Evolutionary conservation across 1,284 basidiomycete genomes (phyloP).

Genomic region (Phylloboletellus chloephorus): DNA sequence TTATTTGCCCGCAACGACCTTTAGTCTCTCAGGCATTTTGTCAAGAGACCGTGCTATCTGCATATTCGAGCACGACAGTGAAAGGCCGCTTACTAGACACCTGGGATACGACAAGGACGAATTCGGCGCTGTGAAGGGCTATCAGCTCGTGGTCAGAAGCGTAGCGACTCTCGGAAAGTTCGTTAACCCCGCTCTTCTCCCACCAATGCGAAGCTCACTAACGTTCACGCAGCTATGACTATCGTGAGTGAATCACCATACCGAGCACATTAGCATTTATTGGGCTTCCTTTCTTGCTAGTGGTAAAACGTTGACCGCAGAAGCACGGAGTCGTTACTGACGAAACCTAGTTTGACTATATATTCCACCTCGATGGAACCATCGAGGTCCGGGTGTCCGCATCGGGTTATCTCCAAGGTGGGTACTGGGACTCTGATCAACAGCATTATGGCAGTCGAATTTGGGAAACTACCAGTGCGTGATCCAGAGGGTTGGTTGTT

Average conservation of each 20-base stretch:
- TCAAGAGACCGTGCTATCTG: slow-evolving; percentile 52
- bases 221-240: slow-evolving; percentile 44
- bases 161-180: slow-evolving; percentile 61
- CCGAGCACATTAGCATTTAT: neutral
- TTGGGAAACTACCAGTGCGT: slow-evolving; percentile 48
- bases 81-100: slow-evolving; percentile 55
- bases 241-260: slow-evolving; percentile 36
- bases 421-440: slow-evolving; percentile 49
- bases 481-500: neutral
- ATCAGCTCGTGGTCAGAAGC: slow-evolving; percentile 51
- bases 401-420: slow-evolving; percentile 64
- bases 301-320: slow-evolving; percentile 28
- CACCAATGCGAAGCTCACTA: neutral
- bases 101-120: slow-evolving; percentile 46
- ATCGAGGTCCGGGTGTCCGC: slow-evolving; percentile 62
- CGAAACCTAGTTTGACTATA: slow-evolving; percentile 52
- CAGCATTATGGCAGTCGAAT: slow-evolving; percentile 52
- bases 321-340: slow-evolving; percentile 6
- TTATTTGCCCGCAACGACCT: slow-evolving; percentile 53
- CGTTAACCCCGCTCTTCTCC: slow-evolving; percentile 18
- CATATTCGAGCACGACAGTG: slow-evolving; percentile 58
- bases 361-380: slow-evolving; percentile 61
- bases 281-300: slow-evolving; percentile 20
- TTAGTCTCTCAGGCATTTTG: slow-evolving; percentile 40
- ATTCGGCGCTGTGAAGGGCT: slow-evolving; percentile 56